A percentile compares a stretch with the other conserved stretches of the same genome.
phyloP scores from a whole-genome alignment of 2,329 filamentous ascomycete species.

The Cordyceps pruinosa region DNA sequence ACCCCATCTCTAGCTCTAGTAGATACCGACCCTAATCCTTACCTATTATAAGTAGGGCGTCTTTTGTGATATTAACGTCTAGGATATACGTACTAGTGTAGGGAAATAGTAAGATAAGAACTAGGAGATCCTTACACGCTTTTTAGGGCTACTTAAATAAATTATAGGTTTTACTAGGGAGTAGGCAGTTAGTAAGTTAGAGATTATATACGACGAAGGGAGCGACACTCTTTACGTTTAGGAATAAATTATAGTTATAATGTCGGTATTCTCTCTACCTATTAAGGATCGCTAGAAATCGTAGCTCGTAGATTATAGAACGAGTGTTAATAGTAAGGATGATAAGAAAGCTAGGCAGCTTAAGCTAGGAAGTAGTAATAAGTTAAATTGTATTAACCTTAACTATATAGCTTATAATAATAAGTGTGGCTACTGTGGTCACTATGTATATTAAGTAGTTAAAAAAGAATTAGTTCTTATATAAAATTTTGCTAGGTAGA shows the following conservation, averaged over 20 bases:
- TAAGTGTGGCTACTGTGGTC: constrained; percentile 20
- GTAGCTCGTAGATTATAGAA: not conserved
- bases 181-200: constrained; percentile 16
- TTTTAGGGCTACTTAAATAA: constrained; percentile 18
- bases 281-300: constrained; percentile 20
- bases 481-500: not conserved
- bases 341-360: not conserved
- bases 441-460: constrained; percentile 17
- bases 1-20: constrained; percentile 31
- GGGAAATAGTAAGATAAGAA: constrained; percentile 26
- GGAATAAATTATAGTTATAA: constrained; percentile 17
- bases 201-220: constrained; percentile 17
- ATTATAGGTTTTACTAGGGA: constrained; percentile 17
- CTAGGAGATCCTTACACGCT: constrained; percentile 17
- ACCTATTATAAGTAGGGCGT: constrained; percentile 27
- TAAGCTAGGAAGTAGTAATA: constrained; percentile 5
- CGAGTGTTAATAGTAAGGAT: constrained; percentile 1
- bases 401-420: constrained; percentile 18
- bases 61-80: constrained; percentile 27
- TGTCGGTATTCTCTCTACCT: constrained; percentile 20
- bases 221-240: constrained; percentile 19
- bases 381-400: constrained; percentile 2
- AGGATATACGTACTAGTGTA: constrained; percentile 21
- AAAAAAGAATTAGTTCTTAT: not conserved
- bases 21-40: constrained; percentile 29